Conservation (phyloP, 169 alveolate species). For the Babesia ovata region DNA sequence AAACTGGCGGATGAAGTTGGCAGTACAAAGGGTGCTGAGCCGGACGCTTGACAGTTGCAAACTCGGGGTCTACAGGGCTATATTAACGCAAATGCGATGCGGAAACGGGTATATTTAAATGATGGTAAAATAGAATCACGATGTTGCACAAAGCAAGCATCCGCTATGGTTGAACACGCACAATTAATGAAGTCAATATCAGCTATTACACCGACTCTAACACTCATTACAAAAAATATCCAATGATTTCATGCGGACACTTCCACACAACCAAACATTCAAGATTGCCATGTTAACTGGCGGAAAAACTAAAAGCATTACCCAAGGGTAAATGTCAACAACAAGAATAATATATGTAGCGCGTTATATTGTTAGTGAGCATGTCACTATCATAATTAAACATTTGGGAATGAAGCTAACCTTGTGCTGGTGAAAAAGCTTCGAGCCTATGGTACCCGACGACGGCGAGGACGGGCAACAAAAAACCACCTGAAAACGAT, state of each 20-base stretch:
- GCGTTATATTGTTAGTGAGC: not conserved
- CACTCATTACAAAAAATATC: too few species aligned
- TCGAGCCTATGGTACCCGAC: not conserved
- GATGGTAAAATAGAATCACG: too few species aligned
- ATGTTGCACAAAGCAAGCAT: too few species aligned
- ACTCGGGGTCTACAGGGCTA: not conserved
- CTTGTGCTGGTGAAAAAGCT: not conserved
- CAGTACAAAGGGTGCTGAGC: conserved; percentile 25
- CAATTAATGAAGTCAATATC: too few species aligned
- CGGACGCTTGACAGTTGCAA: not conserved
- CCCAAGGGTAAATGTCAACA: not conserved
- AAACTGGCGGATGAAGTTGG: conserved; percentile 15
- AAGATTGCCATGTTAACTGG: too few species aligned
- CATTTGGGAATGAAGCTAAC: not conserved
- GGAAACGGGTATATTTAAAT: too few species aligned
- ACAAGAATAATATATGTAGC: not conserved
- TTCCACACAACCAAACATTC: too few species aligned
- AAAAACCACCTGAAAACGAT: not conserved
- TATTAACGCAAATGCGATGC: too few species aligned
- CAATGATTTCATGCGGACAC: too few species aligned
- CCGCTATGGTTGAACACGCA: too few species aligned
- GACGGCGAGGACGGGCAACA: not conserved
- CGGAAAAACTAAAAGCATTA: not conserved
- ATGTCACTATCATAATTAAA: not conserved
- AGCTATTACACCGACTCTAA: too few species aligned